Evolutionary conservation across 345 rosid genomes (phyloP).

Genomic region (Euphorbia pulcherrima): DNA sequence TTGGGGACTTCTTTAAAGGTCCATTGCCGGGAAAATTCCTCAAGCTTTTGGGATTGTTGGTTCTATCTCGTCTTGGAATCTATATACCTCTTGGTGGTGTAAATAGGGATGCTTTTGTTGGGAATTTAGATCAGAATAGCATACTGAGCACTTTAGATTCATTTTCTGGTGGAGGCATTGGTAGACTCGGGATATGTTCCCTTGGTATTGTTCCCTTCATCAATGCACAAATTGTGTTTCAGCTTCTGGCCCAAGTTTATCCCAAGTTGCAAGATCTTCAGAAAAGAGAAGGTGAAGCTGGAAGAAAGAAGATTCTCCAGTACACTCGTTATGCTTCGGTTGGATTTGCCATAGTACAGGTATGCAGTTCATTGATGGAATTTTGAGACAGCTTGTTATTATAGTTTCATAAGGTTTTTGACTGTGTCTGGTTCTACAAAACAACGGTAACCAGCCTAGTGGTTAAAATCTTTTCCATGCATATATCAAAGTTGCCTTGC

Average conservation of each 20-base stretch:
- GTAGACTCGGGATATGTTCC: constrained; percentile 92
- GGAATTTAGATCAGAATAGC: constrained; percentile 90
- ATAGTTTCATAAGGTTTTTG: not conserved
- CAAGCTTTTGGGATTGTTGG: constrained; percentile 77
- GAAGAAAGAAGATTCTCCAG: constrained; percentile 91
- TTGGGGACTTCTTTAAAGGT: constrained; percentile 95
- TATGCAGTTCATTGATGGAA: constrained; percentile 13
- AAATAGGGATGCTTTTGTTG: constrained; percentile 82
- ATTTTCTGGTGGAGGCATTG: constrained; percentile 96
- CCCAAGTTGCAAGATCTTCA: constrained; percentile 99
- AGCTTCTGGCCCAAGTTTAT: constrained; percentile 91
- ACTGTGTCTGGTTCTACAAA: constrained; percentile 3
- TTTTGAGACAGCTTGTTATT: not conserved
- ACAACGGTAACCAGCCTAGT: not conserved
- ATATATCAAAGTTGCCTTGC: not conserved
- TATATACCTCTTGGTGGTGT: constrained; percentile 97
- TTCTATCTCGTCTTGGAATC: constrained; percentile 86
- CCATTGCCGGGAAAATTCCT: constrained; percentile 91
- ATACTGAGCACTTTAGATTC: constrained; percentile 88
- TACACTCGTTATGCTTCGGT: constrained; percentile 92
- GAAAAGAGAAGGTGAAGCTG: constrained; percentile 98
- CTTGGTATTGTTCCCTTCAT: constrained; percentile 97
- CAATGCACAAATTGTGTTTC: constrained; percentile 93
- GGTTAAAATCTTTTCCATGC: not conserved
- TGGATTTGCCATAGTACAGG: constrained; percentile 88